These are phyloP conservation scores for Exsudoporus floridanus DNA, from an alignment of 1,284 basidiomycete genomes.

Conservation along the genomic window DNA sequence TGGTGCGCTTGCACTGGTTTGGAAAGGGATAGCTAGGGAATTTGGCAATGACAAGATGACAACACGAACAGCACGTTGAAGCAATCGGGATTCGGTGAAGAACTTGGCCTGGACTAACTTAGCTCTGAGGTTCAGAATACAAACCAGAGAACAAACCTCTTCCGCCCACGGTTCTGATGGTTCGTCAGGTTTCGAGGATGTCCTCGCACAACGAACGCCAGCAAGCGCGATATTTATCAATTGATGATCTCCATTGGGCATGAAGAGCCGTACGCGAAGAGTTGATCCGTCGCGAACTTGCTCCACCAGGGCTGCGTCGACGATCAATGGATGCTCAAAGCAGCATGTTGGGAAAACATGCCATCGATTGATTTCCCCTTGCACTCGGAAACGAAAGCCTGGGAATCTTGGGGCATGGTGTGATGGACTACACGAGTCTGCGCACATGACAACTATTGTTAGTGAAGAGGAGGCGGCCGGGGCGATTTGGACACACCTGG, in stretches of 20 bases:
- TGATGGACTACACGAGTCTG: slow-evolving; percentile 78
- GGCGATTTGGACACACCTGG: slow-evolving; percentile 47
- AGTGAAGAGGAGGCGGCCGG: neutral
- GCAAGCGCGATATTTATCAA: slow-evolving; percentile 82
- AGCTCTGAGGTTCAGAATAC: slow-evolving; percentile 1
- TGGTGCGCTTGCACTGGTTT: slow-evolving; percentile 61
- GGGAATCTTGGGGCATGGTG: slow-evolving; percentile 88
- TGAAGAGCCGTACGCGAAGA: slow-evolving; percentile 82
- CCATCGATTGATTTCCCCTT: slow-evolving; percentile 89
- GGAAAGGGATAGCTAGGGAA: slow-evolving; percentile 79
- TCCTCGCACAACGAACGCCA: slow-evolving; percentile 80
- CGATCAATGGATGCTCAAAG: slow-evolving; percentile 1
- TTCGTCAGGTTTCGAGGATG: slow-evolving; percentile 72
- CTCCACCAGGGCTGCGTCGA: slow-evolving; percentile 78
- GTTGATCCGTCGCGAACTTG: slow-evolving; percentile 93
- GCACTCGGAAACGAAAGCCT: slow-evolving; percentile 87
- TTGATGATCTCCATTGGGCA: slow-evolving; percentile 88
- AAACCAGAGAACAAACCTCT: slow-evolving; percentile 53
- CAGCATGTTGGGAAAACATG: slow-evolving; percentile 33
- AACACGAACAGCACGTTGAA: slow-evolving; percentile 88
- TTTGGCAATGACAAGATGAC: slow-evolving; percentile 86
- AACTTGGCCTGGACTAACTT: slow-evolving; percentile 73
- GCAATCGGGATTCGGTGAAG: slow-evolving; percentile 90
- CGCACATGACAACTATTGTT: slow-evolving; percentile 13
- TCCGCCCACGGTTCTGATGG: slow-evolving; percentile 79